Evolutionary conservation across 2,329 filamentous ascomycete species (phyloP).

Genomic region (Esteya vermicola): DNA sequence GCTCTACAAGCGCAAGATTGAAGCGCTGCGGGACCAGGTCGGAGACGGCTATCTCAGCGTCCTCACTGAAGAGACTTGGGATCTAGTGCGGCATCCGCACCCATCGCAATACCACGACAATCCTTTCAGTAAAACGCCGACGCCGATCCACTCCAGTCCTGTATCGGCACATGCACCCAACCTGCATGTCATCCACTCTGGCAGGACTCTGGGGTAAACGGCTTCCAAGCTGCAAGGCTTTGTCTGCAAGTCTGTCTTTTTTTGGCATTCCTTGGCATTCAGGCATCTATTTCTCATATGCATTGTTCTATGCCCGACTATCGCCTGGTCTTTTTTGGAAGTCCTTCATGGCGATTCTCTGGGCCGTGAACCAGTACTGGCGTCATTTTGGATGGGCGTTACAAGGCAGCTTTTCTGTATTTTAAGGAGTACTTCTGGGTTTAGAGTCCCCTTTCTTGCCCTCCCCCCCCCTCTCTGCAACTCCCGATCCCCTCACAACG

Average conservation of each 20-base stretch:
- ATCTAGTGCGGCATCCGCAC: slow-evolving; percentile 22
- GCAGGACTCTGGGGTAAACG: slow-evolving; percentile 31
- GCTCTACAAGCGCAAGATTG: slow-evolving; percentile 76
- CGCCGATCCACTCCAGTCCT: slow-evolving; percentile 22
- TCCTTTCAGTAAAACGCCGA: slow-evolving; percentile 20
- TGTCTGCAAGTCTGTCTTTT: not conserved
- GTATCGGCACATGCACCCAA: slow-evolving; percentile 21
- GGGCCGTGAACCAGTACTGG: too few relatives aligned
- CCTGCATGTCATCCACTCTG: slow-evolving; percentile 37
- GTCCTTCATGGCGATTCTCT: slow-evolving; percentile 13
- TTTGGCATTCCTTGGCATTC: not conserved
- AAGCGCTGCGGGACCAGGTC: slow-evolving; percentile 70
- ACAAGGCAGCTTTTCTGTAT: not conserved
- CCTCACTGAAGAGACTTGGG: slow-evolving; percentile 63
- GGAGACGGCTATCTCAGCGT: slow-evolving; percentile 80
- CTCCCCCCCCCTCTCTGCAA: too few relatives aligned
- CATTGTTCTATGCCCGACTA: not conserved
- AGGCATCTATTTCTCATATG: not conserved
- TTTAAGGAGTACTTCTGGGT: not conserved
- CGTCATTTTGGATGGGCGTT: slow-evolving; percentile 8
- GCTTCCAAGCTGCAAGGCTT: not conserved
- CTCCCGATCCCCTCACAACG: too few relatives aligned
- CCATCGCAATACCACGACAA: slow-evolving; percentile 22
- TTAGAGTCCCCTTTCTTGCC: too few relatives aligned
- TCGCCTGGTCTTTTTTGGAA: slow-evolving; percentile 6